phyloP scores from a whole-genome alignment of 176 grass and related monocot species.

The Eleusine coracana region DNA sequence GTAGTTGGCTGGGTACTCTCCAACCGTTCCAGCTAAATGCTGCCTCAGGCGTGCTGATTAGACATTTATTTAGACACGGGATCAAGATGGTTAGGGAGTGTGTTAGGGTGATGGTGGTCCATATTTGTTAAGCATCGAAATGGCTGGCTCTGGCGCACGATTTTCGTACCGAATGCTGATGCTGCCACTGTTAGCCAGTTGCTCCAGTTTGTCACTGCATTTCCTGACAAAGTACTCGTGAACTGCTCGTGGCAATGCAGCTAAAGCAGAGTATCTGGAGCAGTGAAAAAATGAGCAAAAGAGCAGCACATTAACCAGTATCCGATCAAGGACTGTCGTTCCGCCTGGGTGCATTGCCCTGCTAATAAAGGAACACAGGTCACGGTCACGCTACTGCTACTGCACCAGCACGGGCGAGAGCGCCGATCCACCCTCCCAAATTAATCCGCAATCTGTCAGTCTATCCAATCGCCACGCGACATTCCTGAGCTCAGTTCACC shows the following conservation, averaged over 20 bases:
- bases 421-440: not conserved
- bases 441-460: not conserved
- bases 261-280: not conserved
- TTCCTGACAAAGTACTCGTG: no score
- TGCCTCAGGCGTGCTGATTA: not conserved
- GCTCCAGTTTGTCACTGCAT: not conserved
- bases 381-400: not conserved
- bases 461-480: constrained; percentile 27
- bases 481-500: constrained; percentile 29
- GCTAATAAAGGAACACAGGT: not conserved
- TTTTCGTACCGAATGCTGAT: not conserved
- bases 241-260: not conserved
- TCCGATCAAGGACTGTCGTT: not conserved
- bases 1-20: not conserved
- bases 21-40: not conserved
- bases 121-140: not conserved
- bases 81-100: not conserved
- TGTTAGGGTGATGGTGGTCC: not conserved
- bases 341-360: not conserved
- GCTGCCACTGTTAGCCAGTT: not conserved
- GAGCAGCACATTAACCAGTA: not conserved
- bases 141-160: not conserved
- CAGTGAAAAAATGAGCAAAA: not conserved
- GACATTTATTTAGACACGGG: not conserved
- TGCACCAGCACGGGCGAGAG: constrained; percentile 19